These are phyloP conservation scores for Xylariomycetidae sp. DNA, from an alignment of 2,329 filamentous ascomycete species.

Conservation along the genomic window DNA sequence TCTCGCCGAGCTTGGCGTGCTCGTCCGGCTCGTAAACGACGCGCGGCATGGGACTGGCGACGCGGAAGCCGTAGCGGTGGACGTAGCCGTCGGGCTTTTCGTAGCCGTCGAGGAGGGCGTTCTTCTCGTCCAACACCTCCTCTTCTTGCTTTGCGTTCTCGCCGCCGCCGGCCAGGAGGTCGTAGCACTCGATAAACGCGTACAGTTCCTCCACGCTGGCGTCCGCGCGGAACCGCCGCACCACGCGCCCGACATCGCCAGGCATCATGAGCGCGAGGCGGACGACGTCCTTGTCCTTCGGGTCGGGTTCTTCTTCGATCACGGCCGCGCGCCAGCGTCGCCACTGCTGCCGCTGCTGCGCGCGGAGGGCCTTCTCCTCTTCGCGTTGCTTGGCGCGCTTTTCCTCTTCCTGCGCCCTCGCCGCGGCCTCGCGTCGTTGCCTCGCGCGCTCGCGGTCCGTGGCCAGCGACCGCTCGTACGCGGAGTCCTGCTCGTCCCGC, in stretches of 20 bases:
- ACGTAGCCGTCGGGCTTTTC: conserved; percentile 59
- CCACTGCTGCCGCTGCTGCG: conserved; percentile 59
- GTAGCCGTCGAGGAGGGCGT: conserved; percentile 56
- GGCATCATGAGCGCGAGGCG: conserved; percentile 64
- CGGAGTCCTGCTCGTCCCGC: conserved; percentile 83
- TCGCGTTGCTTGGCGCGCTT: conserved; percentile 54
- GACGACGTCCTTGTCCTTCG: conserved; percentile 60
- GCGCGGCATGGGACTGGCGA: conserved; percentile 81
- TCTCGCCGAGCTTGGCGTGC: conserved; percentile 60
- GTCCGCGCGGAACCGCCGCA: conserved; percentile 66
- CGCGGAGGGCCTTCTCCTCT: conserved; percentile 49
- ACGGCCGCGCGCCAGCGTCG: conserved; percentile 67
- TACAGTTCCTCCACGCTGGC: conserved; percentile 82
- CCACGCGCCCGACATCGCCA: conserved; percentile 55
- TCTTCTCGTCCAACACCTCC: conserved; percentile 20
- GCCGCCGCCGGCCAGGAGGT: conserved; percentile 41
- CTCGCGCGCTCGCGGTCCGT: conserved; percentile 79
- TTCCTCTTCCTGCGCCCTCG: conserved; percentile 59
- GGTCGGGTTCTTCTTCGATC: conserved; percentile 61
- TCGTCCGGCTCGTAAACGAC: conserved; percentile 68
- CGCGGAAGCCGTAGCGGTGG: conserved; percentile 77
- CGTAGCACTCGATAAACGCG: conserved; percentile 91
- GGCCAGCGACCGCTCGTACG: conserved; percentile 87
- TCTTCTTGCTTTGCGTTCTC: conserved; percentile 16
- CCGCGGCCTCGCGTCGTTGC: conserved; percentile 69